Base-by-base conservation (phyloP, 768 basidiomycete genomes). In the Podaxis sp. region DNA sequence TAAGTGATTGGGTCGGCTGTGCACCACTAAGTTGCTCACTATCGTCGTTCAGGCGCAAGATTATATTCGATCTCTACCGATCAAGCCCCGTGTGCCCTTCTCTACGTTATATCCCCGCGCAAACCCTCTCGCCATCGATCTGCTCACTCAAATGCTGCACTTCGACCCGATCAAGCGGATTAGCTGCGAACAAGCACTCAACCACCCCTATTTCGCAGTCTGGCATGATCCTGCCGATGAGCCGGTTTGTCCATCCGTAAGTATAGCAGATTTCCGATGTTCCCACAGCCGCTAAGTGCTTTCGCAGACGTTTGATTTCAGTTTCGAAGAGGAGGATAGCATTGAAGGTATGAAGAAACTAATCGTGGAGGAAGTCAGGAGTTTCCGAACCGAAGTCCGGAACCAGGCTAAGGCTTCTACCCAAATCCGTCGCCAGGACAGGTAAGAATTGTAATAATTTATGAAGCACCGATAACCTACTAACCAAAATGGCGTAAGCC, bases 191-290 rank as follows among this genome's bases (percentile, higher is more conserved):
- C 88, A 98, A 70, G 97, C 97, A 1, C 78, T 99, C 54, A 89
- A 90, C 56, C 97, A 99, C 70, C 94, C 95, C 1, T 99, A 98
- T 76, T 77, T 93, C 62, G 85, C 90, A 62, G 97, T 98, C 10
- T 99, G 97, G 97, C 95, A 98, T 70, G 97, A 98, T 72, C 95
- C 95, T 18, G 86, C 91, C 9, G 95, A 98, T 70, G 95, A 97
- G 72, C 95, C 95, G 0, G 66, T 83, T 38, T 97, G 94, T 72
- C 86, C 91, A 38, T 73, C 82, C 52, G 94, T 93, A 66, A 67
- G 80, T 74, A 21, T 54, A 6, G 44, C 16, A 5, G 25, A 57
- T n/a, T 21, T 14, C 1, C 13, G 18, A 44, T 18, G 13, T 3
- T 44, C 16, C 21, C 28, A 44, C 42, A n/a, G 14, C 4, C 16